These are phyloP conservation scores for Jatropha curcas DNA, from an alignment of 345 rosid species.

Conservation along the genomic window DNA sequence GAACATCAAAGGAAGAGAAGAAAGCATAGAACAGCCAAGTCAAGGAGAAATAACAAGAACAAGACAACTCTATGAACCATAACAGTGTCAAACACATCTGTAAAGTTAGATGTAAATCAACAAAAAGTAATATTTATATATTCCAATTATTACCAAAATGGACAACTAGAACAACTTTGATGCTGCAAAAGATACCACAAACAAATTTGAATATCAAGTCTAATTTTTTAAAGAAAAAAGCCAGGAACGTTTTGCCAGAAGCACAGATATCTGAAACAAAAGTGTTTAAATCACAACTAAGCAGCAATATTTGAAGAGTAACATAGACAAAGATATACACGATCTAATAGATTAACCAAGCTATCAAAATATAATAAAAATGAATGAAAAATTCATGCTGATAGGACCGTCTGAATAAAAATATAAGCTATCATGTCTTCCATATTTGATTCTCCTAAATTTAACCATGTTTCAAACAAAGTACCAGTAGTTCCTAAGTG, in stretches of 20 bases:
- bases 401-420: not conserved
- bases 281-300: not conserved
- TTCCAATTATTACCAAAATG: not conserved
- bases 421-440: too few relatives aligned
- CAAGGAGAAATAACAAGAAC: too few relatives aligned
- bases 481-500: not conserved
- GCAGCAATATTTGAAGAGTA: not conserved
- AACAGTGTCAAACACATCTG: not conserved
- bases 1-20: too few relatives aligned
- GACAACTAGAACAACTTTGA: not conserved
- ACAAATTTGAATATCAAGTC: conserved; percentile 4
- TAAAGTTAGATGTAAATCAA: not conserved
- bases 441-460: not conserved
- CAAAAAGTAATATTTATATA: not conserved
- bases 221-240: too few relatives aligned
- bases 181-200: conserved; percentile 17
- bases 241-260: not conserved
- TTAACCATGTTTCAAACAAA: conserved; percentile 4
- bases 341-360: not conserved
- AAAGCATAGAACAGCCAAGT: too few relatives aligned
- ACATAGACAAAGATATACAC: not conserved
- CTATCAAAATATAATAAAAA: not conserved
- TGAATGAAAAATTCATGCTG: not conserved
- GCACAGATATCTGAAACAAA: not conserved
- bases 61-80: too few relatives aligned